Conservation (phyloP, 371 early-diverging fungal species). For the Apophysomyces ossiformis region DNA sequence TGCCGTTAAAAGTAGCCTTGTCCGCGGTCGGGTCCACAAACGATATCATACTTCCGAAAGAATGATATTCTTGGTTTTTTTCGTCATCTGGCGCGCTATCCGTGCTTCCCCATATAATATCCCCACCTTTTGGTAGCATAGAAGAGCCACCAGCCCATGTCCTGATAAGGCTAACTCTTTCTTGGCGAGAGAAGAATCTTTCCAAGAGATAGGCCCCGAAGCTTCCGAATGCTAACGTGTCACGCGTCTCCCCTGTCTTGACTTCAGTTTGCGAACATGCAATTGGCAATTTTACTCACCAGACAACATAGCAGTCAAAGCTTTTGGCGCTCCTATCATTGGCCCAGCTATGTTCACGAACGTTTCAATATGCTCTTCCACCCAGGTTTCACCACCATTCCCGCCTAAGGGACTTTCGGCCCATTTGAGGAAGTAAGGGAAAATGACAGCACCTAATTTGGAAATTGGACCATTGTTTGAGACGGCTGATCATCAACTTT, state of each 20-base stretch:
- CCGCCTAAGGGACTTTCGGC: conserved; percentile 74
- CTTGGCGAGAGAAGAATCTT: conserved; percentile 78
- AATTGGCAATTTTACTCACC: conserved; percentile 34
- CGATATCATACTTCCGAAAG: conserved; percentile 37
- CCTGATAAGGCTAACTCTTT: conserved; percentile 76
- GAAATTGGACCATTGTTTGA: not conserved
- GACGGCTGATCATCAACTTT: not conserved
- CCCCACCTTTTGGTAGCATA: conserved; percentile 87
- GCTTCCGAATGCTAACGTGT: conserved; percentile 80
- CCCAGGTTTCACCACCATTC: conserved; percentile 78
- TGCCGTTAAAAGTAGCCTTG: not conserved
- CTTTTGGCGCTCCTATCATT: conserved; percentile 86
- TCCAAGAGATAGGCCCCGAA: conserved; percentile 81
- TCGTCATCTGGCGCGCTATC: conserved; percentile 71
- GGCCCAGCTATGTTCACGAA: conserved; percentile 89
- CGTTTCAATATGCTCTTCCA: conserved; percentile 75
- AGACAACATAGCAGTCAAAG: conserved; percentile 69
- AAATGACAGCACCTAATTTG: conserved; percentile 6
- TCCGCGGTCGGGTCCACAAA: conserved; percentile 16
- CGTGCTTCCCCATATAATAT: conserved; percentile 75
- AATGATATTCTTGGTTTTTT: conserved; percentile 19
- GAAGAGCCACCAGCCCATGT: conserved; percentile 81
- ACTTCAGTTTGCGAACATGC: not conserved
- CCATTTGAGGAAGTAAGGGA: conserved; percentile 91
- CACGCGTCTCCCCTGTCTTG: conserved; percentile 67